Base-by-base conservation (phyloP, 2,329 filamentous ascomycete genomes). In the Fusarium sarcochroum region DNA sequence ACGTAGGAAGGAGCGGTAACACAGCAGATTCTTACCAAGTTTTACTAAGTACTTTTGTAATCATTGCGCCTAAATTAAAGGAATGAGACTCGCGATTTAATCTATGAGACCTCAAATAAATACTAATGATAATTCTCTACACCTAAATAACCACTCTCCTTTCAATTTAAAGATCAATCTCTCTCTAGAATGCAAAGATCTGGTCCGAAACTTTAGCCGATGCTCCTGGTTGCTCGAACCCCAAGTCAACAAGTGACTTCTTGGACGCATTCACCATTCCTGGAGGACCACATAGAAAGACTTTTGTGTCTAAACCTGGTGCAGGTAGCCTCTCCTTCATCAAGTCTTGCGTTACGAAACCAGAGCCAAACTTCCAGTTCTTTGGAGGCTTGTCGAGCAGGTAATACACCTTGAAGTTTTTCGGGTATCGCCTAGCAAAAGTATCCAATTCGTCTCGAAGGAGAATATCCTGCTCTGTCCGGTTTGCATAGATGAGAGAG, bases 271-370 rank as follows among this genome's bases (percentile, higher is more conserved):
- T 84, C 0, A 90, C 78, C 86, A 90, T 87, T 0, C 83, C 84
- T 0, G 88, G 88, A 0, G 88, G 88, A 0, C 89, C 89, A 71
- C 88, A 90, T 3, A 90, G 74, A 76, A 89, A 78, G 3, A 88
- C 73, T 72, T 87, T 89, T 1, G 81, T 80, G 10, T 86, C 82
- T 0, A 70, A 27, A 0, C 75, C 78, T 0, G 86, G 76, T 0
- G 70, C 66, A 1, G 87, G 86, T 23, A 90, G 76, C n/a, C 73
- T 79, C 58, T 86, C 79, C 48, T 51, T 42, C 69, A 90, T 82
- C 41, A 88, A 69, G 0, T 85, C 81, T 25, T 78, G 78, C 0
- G 82, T 88, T 0, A 90, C 82, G 63, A 80, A 86, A 0, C 87
- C 88, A 0, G 69, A 76, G 1, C 82, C 84, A 41, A 80, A 80